Base-by-base conservation (phyloP, 164 flowering plant genomes). In the Vitis rupestris region DNA sequence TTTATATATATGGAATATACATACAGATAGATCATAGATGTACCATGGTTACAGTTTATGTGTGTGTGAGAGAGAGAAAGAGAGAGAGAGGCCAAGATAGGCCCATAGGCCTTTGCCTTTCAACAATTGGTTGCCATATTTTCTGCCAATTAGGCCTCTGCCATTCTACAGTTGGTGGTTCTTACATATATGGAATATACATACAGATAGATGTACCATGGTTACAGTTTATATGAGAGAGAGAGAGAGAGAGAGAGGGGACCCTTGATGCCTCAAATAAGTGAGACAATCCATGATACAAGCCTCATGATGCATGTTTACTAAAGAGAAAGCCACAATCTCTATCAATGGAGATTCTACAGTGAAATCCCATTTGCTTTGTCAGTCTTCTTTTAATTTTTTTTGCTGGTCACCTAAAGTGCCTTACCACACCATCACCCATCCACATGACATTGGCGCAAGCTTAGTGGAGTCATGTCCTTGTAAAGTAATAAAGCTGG, bases 231-330 rank as follows among this genome's bases (percentile, higher is more conserved):
- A 37, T 37, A 6, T 3, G 54, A 48, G 62, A 23, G 63, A 59
- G 62, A 44, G 17, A 49, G 17, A 49, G 17, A 17, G 17, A 12
- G 16, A 44, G 60, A 12, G 17, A 29, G 54, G 11, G 51, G 55
- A 30, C 59, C 75, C 64, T 37, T 52, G 37, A 68, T 76, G 65
- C 70, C 72, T 31, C 29, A 48, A 17, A 49, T 14, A 52, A 75
- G 78, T 30, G 83, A 72, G 85, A 82, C 83, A 82, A 74, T n/a
- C 59, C 71, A 78, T 76, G 81, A 72, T 65, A 66, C 71, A 67
- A 71, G 63, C 69, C 65, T 75, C 80, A 79, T 77, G 79, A 77
- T 79, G 72, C 63, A 57, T 79, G 82, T 79, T 79, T 60, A 29
- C 50, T 68, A 69, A 75, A 79, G 81, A 11, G 72, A 66, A 51